phyloP scores from a whole-genome alignment of 495 filamentous ascomycete genomes.

The Chaetomium tenue region DNA sequence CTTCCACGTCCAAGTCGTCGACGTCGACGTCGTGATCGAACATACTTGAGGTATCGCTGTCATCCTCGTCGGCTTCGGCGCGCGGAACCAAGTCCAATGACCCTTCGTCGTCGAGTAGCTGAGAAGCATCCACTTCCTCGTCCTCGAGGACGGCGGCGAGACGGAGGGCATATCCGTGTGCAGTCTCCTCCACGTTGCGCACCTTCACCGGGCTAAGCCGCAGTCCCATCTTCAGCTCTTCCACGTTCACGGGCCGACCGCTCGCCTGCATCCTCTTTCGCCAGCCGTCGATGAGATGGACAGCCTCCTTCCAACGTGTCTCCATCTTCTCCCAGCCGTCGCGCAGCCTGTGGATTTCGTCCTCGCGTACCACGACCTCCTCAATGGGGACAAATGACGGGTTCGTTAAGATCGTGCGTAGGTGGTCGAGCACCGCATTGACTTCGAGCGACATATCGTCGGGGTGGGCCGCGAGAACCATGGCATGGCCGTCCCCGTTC shows the following conservation, averaged over 20 bases:
- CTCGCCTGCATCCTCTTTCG: conserved; percentile 75
- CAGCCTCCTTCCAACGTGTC: conserved; percentile 80
- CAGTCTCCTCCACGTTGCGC: conserved; percentile 50
- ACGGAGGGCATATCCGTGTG: conserved; percentile 37
- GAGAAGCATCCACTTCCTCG: conserved; percentile 29
- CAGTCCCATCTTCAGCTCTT: conserved; percentile 77
- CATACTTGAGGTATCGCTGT: conserved; percentile 17
- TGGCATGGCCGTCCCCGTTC: conserved; percentile 41
- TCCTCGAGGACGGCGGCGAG: conserved; percentile 44
- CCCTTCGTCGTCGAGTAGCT: conserved; percentile 25
- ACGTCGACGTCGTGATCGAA: conserved; percentile 47
- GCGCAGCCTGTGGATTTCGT: conserved; percentile 78
- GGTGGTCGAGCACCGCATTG: conserved; percentile 70
- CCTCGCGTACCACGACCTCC: conserved; percentile 82
- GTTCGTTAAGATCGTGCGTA: conserved; percentile 82
- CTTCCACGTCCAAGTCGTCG: conserved; percentile 49
- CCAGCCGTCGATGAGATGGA: conserved; percentile 91
- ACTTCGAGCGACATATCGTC: conserved; percentile 71
- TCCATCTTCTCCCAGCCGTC: conserved; percentile 92
- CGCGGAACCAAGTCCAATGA: conserved; percentile 31
- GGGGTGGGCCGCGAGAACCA: conserved; percentile 58
- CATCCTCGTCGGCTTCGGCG: conserved; percentile 13
- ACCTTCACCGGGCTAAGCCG: conserved; percentile 61
- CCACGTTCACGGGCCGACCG: conserved; percentile 76
- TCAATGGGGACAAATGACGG: conserved; percentile 97